phyloP scores from a whole-genome alignment of 305 asterid genomes.

The Fraxinus latifolia region DNA sequence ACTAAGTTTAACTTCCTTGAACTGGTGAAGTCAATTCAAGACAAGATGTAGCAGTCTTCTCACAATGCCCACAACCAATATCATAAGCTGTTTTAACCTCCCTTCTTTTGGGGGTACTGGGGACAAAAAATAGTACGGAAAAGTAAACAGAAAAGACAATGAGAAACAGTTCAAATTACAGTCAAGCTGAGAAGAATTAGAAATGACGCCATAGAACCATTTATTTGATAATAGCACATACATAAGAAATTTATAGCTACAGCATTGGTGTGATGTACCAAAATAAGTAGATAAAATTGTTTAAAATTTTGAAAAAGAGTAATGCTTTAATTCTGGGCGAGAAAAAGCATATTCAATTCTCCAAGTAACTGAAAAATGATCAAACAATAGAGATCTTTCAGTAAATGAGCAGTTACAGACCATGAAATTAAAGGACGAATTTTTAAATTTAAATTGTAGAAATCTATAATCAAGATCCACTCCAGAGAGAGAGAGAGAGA shows the following conservation, averaged over 20 bases:
- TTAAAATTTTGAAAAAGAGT: conserved; percentile 15
- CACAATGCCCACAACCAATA: conserved; percentile 13
- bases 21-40: conserved; percentile 9
- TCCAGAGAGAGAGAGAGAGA: conserved; percentile 20
- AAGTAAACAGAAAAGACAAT: conserved; percentile 5
- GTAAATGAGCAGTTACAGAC: conserved; percentile 25
- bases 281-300: conserved; percentile 24
- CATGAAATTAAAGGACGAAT: conserved; percentile 12
- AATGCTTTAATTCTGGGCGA: conserved; percentile 14
- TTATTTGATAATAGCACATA: not conserved
- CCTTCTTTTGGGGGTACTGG: not conserved
- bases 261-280: conserved; percentile 13
- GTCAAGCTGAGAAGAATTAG: conserved; percentile 12
- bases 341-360: conserved; percentile 1
- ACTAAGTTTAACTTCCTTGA: conserved; percentile 17
- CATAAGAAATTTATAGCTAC: conserved; percentile 9
- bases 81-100: not conserved
- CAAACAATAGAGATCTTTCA: conserved; percentile 4
- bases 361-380: conserved; percentile 2
- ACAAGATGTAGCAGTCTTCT: conserved; percentile 25
- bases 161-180: conserved; percentile 8
- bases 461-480: conserved; percentile 27
- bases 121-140: not conserved
- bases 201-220: conserved; percentile 12
- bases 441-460: conserved; percentile 22